phyloP scores from a whole-genome alignment of 495 filamentous ascomycete genomes.

The Aspergillus taichungensis region DNA sequence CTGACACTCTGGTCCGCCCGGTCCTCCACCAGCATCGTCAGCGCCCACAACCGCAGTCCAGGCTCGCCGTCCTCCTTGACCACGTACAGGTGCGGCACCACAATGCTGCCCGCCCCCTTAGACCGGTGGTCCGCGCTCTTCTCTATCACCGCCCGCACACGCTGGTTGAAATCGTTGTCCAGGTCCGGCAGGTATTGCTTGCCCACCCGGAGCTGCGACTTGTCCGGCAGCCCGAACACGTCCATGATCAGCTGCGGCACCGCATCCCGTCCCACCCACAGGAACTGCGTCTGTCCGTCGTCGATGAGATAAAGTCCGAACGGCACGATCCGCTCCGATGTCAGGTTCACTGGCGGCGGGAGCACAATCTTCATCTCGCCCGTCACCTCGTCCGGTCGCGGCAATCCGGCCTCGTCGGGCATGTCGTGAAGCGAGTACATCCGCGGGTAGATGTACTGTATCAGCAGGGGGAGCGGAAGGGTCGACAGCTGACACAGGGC shows the following conservation, averaged over 20 bases:
- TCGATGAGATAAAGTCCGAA: constrained; percentile 98
- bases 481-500: constrained; percentile 90
- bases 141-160: constrained; percentile 77
- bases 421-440: constrained; percentile 96
- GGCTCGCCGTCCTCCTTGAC: constrained; percentile 95
- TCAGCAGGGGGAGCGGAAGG: constrained; percentile 79
- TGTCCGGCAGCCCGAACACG: constrained; percentile 79
- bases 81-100: constrained; percentile 85
- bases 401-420: constrained; percentile 86
- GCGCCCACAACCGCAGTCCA: constrained; percentile 89
- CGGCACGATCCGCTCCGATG: constrained; percentile 76
- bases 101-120: constrained; percentile 82
- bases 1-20: constrained; percentile 89
- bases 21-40: constrained; percentile 92
- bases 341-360: constrained; percentile 77
- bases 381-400: constrained; percentile 57
- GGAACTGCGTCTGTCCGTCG: constrained; percentile 93
- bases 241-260: constrained; percentile 82
- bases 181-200: constrained; percentile 78
- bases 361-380: constrained; percentile 66
- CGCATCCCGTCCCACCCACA: constrained; percentile 91
- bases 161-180: constrained; percentile 94
- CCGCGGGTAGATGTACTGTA: constrained; percentile 94
- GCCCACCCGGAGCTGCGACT: constrained; percentile 76
- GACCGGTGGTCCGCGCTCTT: constrained; percentile 84